Conservation (phyloP, 2,329 filamentous ascomycete species). For the Ceratocystis albifundus region DNA sequence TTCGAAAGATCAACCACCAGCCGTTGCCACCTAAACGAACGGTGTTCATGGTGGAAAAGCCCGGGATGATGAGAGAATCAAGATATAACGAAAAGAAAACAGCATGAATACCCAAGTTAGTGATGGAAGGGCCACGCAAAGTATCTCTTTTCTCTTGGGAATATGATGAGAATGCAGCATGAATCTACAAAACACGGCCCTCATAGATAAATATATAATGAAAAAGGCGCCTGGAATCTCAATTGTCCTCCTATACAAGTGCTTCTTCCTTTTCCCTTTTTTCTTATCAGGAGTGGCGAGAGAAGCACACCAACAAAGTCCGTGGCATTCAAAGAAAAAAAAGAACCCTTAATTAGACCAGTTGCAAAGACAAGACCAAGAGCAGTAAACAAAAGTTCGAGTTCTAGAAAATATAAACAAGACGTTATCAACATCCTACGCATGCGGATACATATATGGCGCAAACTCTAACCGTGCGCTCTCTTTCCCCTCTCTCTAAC, state of each 20-base stretch:
- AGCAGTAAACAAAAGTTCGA: not conserved
- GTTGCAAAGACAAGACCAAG: not conserved
- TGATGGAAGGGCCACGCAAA: not conserved
- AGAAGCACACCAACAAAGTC: not conserved
- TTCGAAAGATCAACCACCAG: constrained; percentile 29
- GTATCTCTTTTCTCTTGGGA: not conserved
- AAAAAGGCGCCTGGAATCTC: not conserved
- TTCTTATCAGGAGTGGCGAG: not conserved
- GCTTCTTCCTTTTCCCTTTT: not conserved
- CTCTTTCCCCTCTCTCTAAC: not conserved
- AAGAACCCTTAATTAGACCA: not conserved
- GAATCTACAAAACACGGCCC: not conserved
- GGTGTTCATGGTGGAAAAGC: constrained; percentile 20
- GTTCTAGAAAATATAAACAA: constrained; percentile 4
- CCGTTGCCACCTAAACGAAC: constrained; percentile 25
- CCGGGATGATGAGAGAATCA: too few species aligned
- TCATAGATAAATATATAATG: constrained; percentile 1
- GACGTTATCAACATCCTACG: not conserved
- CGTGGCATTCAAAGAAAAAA: not conserved
- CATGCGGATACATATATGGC: not conserved
- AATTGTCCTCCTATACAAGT: not conserved
- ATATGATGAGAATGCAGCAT: not conserved
- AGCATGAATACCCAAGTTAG: constrained; percentile 13
- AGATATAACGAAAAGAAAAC: not conserved
- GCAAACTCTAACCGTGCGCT: not conserved